Evolutionary conservation across 2,329 filamentous ascomycete genomes (phyloP), one percentile per base, ranked within the genome.

Genomic region (Coniochaeta sp.): DNA sequence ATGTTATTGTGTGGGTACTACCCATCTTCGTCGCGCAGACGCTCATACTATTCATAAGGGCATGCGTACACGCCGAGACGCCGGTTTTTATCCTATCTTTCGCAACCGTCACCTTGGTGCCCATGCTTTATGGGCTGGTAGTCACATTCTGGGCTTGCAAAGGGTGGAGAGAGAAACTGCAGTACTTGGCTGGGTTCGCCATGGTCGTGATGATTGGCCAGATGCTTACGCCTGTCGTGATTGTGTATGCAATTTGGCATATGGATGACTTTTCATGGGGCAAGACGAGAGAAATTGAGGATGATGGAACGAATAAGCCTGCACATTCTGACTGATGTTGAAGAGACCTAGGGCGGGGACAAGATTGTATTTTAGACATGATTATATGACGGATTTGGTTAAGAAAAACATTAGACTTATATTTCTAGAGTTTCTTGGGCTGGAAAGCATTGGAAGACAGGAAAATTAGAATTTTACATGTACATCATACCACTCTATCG

Each of bases 1-100:
- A 79, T n/a, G 74, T 79, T 32, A 60, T 79, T 17, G 79, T 77
- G 1, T 81, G 77, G 77, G 70, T 70, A 52, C 76, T 79, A 28
- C 76, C 75, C 2, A 74, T 76, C 0, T 79, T 79, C 61, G 70
- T 77, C 32, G 69, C 69, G 6, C 67, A 75, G 57, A 66, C 77
- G 9, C 65, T 76, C 54, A 67, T 72, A 16, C 66, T 75, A 5
- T 70, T 77, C 38, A 65, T 68, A 36, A n/a, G 55, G 16, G 32
- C 36, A 2, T 38, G 55, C 22, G 16, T 42, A 4, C n/a, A 40
- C 52, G 52, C 52, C 30, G 26, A 16, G 16, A 34, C 52, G 12
- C 52, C 52, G 2, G 52, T 55, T 4, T 55, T 55, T 17, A 55
- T 55, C 28, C 17, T 55, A n/a, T 40, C 36, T 14, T 57, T 57